Percentiles rank a stretch among this genome's conserved stretches.
These are phyloP conservation scores for Cordyceps farinosa DNA, from an alignment of 2,329 filamentous ascomycete genomes.

Conservation along the genomic window DNA sequence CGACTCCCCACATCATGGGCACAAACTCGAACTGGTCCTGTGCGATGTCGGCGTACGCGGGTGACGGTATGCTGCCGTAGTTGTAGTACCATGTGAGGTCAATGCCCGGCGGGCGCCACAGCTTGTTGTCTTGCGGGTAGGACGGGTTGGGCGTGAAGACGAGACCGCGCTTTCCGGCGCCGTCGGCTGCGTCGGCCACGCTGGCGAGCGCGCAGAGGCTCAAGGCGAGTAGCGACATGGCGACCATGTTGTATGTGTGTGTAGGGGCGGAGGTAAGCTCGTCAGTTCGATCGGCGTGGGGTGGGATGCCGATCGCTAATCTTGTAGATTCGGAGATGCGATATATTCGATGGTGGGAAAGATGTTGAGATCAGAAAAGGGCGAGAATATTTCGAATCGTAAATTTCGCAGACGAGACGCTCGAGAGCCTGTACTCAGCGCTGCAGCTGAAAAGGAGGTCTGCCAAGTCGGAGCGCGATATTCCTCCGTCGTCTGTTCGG, in stretches of 20 bases:
- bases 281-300: conserved; percentile 2
- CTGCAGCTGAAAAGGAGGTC: conserved; percentile 9
- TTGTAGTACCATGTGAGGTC: conserved; percentile 85
- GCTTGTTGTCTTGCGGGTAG: conserved; percentile 57
- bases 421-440: neutral
- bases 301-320: conserved; percentile 2
- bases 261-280: neutral
- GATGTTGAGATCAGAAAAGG: neutral
- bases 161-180: conserved; percentile 66
- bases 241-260: neutral
- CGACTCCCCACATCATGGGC: conserved; percentile 74
- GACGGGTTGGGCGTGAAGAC: conserved; percentile 59
- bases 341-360: neutral
- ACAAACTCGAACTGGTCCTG: conserved; percentile 67
- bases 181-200: conserved; percentile 33
- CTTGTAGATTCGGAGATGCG: neutral
- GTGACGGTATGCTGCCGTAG: conserved; percentile 58
- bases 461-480: neutral
- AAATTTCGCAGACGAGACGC: neutral
- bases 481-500: neutral
- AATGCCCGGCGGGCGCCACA: conserved; percentile 57
- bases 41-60: conserved; percentile 43
- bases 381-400: neutral
- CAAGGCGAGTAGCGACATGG: conserved; percentile 13
- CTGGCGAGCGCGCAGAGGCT: conserved; percentile 22